Evolutionary conservation across 148 eudicot genomes (phyloP), one percentile per base, ranked within the genome.

Genomic region (Vaccinium corymbosum): DNA sequence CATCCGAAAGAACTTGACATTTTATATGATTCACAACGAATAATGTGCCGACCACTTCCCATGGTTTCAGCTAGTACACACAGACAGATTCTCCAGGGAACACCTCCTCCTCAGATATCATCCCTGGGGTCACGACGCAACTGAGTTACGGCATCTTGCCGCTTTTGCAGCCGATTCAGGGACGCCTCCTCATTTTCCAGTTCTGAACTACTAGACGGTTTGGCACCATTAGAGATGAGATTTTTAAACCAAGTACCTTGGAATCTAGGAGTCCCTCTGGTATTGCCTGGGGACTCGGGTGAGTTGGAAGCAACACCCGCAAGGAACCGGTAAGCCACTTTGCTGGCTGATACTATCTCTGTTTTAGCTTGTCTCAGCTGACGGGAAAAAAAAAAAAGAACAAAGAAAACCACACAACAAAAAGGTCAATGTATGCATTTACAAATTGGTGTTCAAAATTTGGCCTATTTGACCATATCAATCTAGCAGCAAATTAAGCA

Each of bases 291-390:
- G 84, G 89, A 89, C 22, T 93, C 92, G 48, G 86, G 35, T 4
- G 88, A 88, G 87, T 93, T 94, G 57, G 95, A 85, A 42, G 91
- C 78, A 15, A 93, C 90, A 79, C 95, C 93, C 19, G 91, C 85
- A 62, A 96, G 90, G 82, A 93, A 96, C 20, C 93, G 88, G 84
- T 93, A 96, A 57, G 98, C 98, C 75, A 96, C 97, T 87, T 92
- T 96, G 91, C 98, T 92, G 25, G 98, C 98, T 14, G 98, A 66
- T 32, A 94, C 98, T 38, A 96, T 94, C 91, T 96, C 98, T 32
- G 98, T 92, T 85, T 93, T 96, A 1, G 98, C 98, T 91, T 96
- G 98, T 83, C 94, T 94, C 79, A 96, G 87, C 98, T 94, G 93
- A 85, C 87, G 22, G 17, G 38, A 27, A 27, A 38, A 19, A 72